These are phyloP conservation scores for Entamoeba dispar DNA, from an alignment of 208 protist species.

Conservation along the genomic window DNA sequence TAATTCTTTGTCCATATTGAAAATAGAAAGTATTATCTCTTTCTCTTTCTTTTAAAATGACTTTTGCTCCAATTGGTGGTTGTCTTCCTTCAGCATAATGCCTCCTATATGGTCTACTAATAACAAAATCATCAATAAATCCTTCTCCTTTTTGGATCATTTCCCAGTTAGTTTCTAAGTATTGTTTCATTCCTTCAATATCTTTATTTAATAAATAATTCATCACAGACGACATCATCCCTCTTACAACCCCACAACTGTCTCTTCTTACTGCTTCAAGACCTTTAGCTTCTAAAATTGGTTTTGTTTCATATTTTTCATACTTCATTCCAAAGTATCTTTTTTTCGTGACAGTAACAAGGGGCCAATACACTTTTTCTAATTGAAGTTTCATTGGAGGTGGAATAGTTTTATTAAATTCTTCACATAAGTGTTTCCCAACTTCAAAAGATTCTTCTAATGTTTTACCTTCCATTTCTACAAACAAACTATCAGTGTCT, in stretches of 20 bases:
- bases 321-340: constrained; percentile 52
- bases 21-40: constrained; percentile 40
- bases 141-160: constrained; percentile 29
- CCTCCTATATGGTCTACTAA: constrained; percentile 40
- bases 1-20: constrained; percentile 40
- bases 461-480: constrained; percentile 5
- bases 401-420: constrained; percentile 20
- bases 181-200: constrained; percentile 44
- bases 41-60: constrained; percentile 20
- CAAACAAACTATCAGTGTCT: constrained; percentile 53
- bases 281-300: constrained; percentile 40
- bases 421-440: constrained; percentile 30
- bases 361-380: constrained; percentile 59
- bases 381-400: constrained; percentile 48
- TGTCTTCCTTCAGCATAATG: constrained; percentile 27
- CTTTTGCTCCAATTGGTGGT: constrained; percentile 27
- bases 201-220: constrained; percentile 45
- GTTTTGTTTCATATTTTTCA: constrained; percentile 25
- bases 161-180: constrained; percentile 34
- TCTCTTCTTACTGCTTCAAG: constrained; percentile 58
- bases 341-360: constrained; percentile 54
- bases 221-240: constrained; percentile 33
- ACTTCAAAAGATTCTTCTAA: constrained; percentile 45
- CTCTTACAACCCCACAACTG: constrained; percentile 39
- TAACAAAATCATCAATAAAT: constrained; percentile 45